phyloP scores from a whole-genome alignment of 305 asterid genomes.

The Plantago lanceolata region DNA sequence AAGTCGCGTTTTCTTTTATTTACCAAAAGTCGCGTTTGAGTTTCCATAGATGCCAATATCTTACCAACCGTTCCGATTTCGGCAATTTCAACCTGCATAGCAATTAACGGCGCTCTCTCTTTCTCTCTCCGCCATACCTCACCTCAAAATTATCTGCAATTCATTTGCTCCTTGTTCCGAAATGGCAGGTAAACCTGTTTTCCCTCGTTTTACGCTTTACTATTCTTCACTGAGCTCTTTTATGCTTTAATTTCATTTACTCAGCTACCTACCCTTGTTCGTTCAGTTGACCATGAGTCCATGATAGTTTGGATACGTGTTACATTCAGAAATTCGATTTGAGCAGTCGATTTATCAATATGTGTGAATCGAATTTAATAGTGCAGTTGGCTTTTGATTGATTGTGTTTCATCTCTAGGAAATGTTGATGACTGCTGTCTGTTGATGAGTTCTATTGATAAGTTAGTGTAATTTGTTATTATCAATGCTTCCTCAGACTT shows the following conservation, averaged over 20 bases:
- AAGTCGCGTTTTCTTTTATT: too few species aligned
- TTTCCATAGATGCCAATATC: background rate
- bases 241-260: background rate
- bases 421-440: background rate
- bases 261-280: background rate
- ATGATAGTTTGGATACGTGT: background rate
- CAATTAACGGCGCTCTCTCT: background rate
- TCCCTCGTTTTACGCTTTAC: background rate
- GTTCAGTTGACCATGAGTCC: constrained; percentile 5
- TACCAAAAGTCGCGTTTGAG: background rate
- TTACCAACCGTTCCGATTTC: constrained; percentile 1
- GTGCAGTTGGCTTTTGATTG: background rate
- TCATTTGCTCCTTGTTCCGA: background rate
- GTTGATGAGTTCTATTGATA: background rate
- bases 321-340: background rate
- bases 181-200: constrained; percentile 4
- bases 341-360: too few species aligned
- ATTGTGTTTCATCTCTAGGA: background rate
- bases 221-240: too few species aligned
- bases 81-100: background rate
- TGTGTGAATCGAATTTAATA: background rate
- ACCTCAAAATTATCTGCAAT: constrained; percentile 1
- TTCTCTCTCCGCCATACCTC: background rate
- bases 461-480: background rate
- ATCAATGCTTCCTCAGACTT: background rate